phyloP scores from a whole-genome alignment of 108 stramenopile genomes.

The Conticribra guillardii region DNA sequence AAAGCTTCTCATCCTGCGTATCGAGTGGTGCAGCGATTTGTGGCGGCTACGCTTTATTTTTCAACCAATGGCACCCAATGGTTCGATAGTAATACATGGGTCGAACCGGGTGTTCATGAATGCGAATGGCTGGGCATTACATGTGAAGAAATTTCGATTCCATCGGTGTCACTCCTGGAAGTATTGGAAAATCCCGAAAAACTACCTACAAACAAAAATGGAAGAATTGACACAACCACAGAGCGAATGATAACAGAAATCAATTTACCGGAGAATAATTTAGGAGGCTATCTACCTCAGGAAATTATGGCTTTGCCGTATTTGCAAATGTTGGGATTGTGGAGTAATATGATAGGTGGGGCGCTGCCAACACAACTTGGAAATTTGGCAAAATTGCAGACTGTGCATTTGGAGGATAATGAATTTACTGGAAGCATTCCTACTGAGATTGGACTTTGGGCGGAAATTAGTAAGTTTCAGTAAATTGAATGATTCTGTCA shows the following conservation, averaged over 20 bases:
- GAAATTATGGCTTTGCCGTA: conserved; percentile 40
- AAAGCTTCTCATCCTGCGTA: conserved; percentile 28
- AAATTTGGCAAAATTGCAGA: conserved; percentile 24
- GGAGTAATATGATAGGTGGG: conserved; percentile 45
- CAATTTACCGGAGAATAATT: conserved; percentile 49
- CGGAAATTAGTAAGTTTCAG: conserved; percentile 16
- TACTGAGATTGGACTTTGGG: conserved; percentile 31
- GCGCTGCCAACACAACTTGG: conserved; percentile 30
- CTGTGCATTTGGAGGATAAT: conserved; percentile 42
- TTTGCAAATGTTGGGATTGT: conserved; percentile 41
- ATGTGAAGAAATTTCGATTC: conserved; percentile 44
- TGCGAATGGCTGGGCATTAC: conserved; percentile 47
- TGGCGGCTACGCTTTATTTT: conserved; percentile 38
- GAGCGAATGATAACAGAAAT: conserved; percentile 48
- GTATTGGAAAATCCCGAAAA: conserved; percentile 27
- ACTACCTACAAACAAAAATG: conserved; percentile 30
- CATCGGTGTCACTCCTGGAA: conserved; percentile 41
- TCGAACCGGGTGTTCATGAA: conserved; percentile 43
- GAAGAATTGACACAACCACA: conserved; percentile 11
- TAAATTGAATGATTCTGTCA: neutral
- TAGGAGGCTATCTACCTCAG: conserved; percentile 30
- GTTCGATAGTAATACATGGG: conserved; percentile 25
- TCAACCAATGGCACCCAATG: conserved; percentile 47
- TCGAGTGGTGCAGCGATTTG: conserved; percentile 50
- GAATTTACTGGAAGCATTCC: conserved; percentile 38